A percentile compares a stretch with the other conserved stretches of the same genome.
These are phyloP conservation scores for Pyrenophora tritici-repentis DNA, from an alignment of 2,329 filamentous ascomycete genomes.

Conservation along the genomic window DNA sequence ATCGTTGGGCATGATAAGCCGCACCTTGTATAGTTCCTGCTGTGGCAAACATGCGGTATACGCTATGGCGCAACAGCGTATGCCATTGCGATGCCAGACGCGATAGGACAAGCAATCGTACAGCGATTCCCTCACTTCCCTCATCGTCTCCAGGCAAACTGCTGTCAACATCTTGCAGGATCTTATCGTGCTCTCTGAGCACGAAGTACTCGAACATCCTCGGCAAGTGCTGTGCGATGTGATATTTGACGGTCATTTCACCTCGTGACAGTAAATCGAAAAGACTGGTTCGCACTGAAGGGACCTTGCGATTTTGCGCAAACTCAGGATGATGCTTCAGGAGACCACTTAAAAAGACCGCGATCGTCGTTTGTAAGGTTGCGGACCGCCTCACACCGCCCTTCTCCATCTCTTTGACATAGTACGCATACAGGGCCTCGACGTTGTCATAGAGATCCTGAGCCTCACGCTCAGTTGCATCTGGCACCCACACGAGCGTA, in stretches of 20 bases:
- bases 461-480: constrained; percentile 30
- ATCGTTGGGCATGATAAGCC: constrained; percentile 71
- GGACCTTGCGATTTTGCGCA: constrained; percentile 62
- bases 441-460: constrained; percentile 64
- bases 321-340: constrained; percentile 71
- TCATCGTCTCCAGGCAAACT: constrained; percentile 75
- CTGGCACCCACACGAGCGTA: constrained; percentile 31
- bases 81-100: constrained; percentile 82
- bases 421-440: constrained; percentile 78
- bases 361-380: constrained; percentile 68
- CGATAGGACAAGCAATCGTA: constrained; percentile 76
- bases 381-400: constrained; percentile 70
- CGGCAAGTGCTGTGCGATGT: constrained; percentile 71
- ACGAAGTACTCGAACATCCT: constrained; percentile 79
- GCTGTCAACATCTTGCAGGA: constrained; percentile 82
- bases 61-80: constrained; percentile 80
- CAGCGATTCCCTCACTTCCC: constrained; percentile 80
- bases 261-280: constrained; percentile 72
- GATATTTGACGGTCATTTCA: constrained; percentile 74
- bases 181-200: constrained; percentile 79
- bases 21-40: constrained; percentile 73
- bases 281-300: constrained; percentile 71
- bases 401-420: constrained; percentile 69
- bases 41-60: constrained; percentile 94
- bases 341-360: constrained; percentile 71